Evolutionary conservation across 208 protist genomes (phyloP).

Genomic region (Leishmania braziliensis): DNA sequence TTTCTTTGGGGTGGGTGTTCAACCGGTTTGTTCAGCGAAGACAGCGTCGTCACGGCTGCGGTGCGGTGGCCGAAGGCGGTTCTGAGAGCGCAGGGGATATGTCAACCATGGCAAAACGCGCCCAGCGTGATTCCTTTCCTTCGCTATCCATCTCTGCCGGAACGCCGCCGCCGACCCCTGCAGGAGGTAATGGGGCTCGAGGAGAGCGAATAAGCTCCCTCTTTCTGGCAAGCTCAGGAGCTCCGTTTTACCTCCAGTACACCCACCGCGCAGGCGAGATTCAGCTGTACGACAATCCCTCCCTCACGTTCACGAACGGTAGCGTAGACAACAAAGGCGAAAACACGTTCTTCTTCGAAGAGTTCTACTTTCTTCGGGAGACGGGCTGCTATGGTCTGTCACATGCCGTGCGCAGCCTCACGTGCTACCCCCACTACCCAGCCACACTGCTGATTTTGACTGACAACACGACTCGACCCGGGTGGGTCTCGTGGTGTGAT

Average conservation of each 20-base stretch:
- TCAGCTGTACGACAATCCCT: slow-evolving; percentile 30
- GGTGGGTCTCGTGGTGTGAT: slow-evolving; percentile 51
- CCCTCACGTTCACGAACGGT: slow-evolving; percentile 10
- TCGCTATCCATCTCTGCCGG: not conserved
- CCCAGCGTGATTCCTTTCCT: not conserved
- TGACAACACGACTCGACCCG: slow-evolving; percentile 70
- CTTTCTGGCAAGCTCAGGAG: slow-evolving; percentile 8
- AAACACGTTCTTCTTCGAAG: slow-evolving; percentile 20
- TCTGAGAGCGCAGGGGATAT: not conserved
- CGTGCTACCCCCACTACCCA: slow-evolving; percentile 31
- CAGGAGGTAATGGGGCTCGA: not conserved
- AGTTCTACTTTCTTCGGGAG: slow-evolving; percentile 38
- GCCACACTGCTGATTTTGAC: slow-evolving; percentile 61
- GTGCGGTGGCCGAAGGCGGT: not conserved
- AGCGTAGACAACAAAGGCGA: not conserved
- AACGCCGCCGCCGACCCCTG: not conserved
- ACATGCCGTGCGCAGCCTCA: slow-evolving; percentile 38
- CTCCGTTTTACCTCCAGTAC: slow-evolving; percentile 31
- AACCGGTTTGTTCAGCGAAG: not conserved
- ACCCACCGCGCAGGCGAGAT: slow-evolving; percentile 23
- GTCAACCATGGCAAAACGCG: not conserved
- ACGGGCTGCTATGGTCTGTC: slow-evolving; percentile 51
- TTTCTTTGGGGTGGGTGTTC: not conserved
- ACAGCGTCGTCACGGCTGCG: not conserved
- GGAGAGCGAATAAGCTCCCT: no score